Evolutionary conservation across 495 filamentous ascomycete species (phyloP).

Genomic region (Penicillium alfredii): DNA sequence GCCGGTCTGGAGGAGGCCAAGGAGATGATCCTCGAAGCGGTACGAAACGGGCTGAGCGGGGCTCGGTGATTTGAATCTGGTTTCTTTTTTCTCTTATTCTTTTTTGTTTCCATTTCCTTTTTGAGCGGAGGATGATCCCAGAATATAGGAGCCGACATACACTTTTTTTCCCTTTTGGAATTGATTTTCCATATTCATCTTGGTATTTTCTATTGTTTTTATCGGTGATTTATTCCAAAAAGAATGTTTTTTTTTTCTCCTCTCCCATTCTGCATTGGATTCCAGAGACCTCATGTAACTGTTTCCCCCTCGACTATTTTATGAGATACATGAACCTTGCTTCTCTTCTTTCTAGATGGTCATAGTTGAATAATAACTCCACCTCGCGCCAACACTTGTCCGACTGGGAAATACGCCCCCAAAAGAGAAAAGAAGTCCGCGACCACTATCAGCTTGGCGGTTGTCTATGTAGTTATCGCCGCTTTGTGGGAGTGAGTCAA

Average conservation of each 20-base stretch:
- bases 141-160: background rate
- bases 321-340: too few relatives aligned
- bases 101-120: constrained; percentile 1
- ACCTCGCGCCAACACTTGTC: too few relatives aligned
- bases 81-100: constrained; percentile 2
- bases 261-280: constrained; percentile 4
- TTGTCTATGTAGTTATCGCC: too few relatives aligned
- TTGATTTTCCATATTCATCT: too few relatives aligned
- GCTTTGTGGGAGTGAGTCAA: too few relatives aligned
- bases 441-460: too few relatives aligned
- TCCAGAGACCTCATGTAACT: background rate
- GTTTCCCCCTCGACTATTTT: background rate
- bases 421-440: constrained; percentile 18
- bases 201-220: constrained; percentile 6
- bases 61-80: constrained; percentile 14
- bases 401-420: constrained; percentile 4
- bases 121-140: constrained; percentile 4
- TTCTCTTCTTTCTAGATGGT: too few relatives aligned
- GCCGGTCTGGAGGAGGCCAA: constrained; percentile 83
- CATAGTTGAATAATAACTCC: too few relatives aligned
- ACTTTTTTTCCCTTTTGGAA: background rate
- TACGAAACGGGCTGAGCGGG: constrained; percentile 43
- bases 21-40: constrained; percentile 79
- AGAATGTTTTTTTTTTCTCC: constrained; percentile 1
- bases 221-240: constrained; percentile 11